Conservation (phyloP, 805 yeast genomes). For the Candida vaughaniae region DNA sequence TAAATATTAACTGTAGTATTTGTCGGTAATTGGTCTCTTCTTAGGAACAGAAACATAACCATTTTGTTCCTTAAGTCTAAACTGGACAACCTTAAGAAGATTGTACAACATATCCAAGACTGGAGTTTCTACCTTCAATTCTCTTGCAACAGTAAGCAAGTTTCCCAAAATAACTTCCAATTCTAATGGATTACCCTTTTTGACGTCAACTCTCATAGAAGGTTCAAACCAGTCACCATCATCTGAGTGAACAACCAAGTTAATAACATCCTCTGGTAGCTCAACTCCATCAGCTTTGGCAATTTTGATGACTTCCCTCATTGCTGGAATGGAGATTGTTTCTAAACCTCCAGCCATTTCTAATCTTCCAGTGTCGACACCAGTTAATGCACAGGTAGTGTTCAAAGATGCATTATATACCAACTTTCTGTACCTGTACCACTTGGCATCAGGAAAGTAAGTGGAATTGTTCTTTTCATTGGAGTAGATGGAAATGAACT, state of each 20-base stretch:
- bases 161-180: constrained; percentile 40
- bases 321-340: constrained; percentile 51
- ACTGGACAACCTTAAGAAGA: constrained; percentile 60
- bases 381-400: constrained; percentile 30
- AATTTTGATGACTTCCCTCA: constrained; percentile 62
- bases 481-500: constrained; percentile 25
- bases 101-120: constrained; percentile 55
- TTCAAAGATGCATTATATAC: constrained; percentile 34
- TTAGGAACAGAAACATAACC: constrained; percentile 30
- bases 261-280: constrained; percentile 50
- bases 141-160: constrained; percentile 35
- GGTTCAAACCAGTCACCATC: constrained; percentile 41
- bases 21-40: constrained; percentile 11
- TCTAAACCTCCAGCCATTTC: constrained; percentile 33
- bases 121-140: constrained; percentile 51
- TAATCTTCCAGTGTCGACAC: constrained; percentile 31
- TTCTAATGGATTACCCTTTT: constrained; percentile 37
- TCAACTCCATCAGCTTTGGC: constrained; percentile 69
- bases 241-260: constrained; percentile 50
- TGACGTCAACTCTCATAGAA: constrained; percentile 38
- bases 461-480: constrained; percentile 29
- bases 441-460: constrained; percentile 24
- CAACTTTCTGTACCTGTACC: constrained; percentile 37
- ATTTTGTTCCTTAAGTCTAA: constrained; percentile 53
- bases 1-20: not conserved